phyloP scores from a whole-genome alignment of 495 filamentous ascomycete genomes.

The Neurospora sp. region DNA sequence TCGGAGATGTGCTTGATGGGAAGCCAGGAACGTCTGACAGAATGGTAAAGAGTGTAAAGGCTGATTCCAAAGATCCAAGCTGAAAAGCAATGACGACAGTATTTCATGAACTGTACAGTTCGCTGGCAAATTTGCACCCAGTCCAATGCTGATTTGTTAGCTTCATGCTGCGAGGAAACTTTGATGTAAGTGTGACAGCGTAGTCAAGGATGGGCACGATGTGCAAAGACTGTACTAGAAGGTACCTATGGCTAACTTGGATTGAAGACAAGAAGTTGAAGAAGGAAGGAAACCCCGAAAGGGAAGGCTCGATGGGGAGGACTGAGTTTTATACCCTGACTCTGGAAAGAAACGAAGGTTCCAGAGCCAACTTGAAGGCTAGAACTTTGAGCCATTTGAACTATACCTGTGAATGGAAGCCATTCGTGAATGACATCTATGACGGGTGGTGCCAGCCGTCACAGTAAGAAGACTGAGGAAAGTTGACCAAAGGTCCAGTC shows the following conservation, averaged over 20 bases:
- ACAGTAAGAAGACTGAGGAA: no score
- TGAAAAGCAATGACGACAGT: no score
- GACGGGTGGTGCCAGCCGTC: no score
- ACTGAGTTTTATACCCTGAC: background rate
- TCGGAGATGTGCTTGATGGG: no score
- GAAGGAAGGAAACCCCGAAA: background rate
- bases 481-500: no score
- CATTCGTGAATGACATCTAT: background rate
- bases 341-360: background rate
- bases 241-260: background rate
- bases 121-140: no score
- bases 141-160: no score
- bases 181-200: background rate
- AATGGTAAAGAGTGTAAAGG: no score
- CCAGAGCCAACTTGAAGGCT: background rate
- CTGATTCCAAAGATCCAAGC: no score
- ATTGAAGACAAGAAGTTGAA: background rate
- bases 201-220: background rate
- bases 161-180: no score
- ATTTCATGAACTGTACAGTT: no score
- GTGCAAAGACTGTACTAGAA: background rate
- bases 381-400: background rate
- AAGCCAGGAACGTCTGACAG: no score
- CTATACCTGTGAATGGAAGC: background rate
- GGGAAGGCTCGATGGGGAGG: background rate